Percentiles rank a stretch among this genome's conserved stretches.
phyloP scores from a whole-genome alignment of 192 early-diverging fungal genomes.

The Coemansia sp. region DNA sequence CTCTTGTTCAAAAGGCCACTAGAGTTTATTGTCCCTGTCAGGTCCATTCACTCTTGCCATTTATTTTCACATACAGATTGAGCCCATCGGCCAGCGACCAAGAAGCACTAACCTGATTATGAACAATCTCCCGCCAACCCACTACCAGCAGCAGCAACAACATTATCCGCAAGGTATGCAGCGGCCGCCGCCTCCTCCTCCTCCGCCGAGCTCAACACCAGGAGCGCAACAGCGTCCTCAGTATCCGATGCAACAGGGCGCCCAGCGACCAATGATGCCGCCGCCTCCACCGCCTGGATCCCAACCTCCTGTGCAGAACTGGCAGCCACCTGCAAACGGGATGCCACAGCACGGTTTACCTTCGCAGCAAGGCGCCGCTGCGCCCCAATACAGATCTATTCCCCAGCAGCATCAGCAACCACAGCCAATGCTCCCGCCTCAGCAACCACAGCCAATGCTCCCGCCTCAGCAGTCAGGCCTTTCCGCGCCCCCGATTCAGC shows the following conservation, averaged over 20 bases:
- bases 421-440: slow-evolving; percentile 14
- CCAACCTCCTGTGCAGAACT: slow-evolving; percentile 30
- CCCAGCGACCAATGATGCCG: slow-evolving; percentile 16
- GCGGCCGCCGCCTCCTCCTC: slow-evolving; percentile 19
- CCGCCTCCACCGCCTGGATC: slow-evolving; percentile 27
- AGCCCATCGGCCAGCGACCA: background rate
- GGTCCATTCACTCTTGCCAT: background rate
- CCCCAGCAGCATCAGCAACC: slow-evolving; percentile 30
- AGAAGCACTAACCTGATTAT: slow-evolving; percentile 6
- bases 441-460: slow-evolving; percentile 14
- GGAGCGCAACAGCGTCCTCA: slow-evolving; percentile 19
- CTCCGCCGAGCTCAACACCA: slow-evolving; percentile 8
- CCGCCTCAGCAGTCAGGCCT: slow-evolving; percentile 2
- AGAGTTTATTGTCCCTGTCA: background rate
- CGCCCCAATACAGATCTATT: slow-evolving; percentile 25
- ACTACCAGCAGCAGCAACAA: slow-evolving; percentile 11
- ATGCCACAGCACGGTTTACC: slow-evolving; percentile 35
- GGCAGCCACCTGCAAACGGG: slow-evolving; percentile 29
- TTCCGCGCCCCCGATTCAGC: slow-evolving; percentile 19
- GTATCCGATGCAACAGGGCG: slow-evolving; percentile 1
- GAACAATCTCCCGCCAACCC: slow-evolving; percentile 17
- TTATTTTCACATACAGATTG: slow-evolving; percentile 5
- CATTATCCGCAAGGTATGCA: slow-evolving; percentile 14
- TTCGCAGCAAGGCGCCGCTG: slow-evolving; percentile 22
- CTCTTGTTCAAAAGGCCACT: background rate